phyloP scores from a whole-genome alignment of 495 filamentous ascomycete genomes.

The Aspergillus asperescens region DNA sequence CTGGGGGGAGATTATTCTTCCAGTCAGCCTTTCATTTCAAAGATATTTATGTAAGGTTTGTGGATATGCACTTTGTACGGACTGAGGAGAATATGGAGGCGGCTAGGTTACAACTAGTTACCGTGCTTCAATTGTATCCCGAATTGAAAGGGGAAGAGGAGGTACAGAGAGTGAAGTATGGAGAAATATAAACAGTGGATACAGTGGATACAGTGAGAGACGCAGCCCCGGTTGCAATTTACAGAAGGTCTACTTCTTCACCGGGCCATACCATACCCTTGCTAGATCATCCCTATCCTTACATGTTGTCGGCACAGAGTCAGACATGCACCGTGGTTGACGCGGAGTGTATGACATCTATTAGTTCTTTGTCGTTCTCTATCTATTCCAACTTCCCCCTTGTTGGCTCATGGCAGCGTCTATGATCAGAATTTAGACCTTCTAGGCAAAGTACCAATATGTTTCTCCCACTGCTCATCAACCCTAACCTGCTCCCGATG shows the following conservation, averaged over 20 bases:
- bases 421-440: background rate
- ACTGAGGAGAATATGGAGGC: conserved; percentile 16
- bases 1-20: background rate
- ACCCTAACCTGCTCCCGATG: background rate
- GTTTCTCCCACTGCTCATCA: conserved; percentile 8
- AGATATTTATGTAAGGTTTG: conserved; percentile 15
- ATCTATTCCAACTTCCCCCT: background rate
- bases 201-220: no score
- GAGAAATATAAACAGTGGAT: no score
- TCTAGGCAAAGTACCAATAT: background rate
- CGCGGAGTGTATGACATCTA: no score
- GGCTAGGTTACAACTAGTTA: conserved; percentile 13
- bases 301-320: no score
- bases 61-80: conserved; percentile 13
- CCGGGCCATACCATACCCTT: no score
- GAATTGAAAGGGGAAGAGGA: conserved; percentile 9
- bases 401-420: background rate
- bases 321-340: no score
- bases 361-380: no score
- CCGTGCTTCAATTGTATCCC: conserved; percentile 19
- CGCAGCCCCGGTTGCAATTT: no score
- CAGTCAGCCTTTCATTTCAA: conserved; percentile 12
- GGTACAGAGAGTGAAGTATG: conserved; percentile 6
- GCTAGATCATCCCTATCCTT: no score
- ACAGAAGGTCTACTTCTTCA: no score